These are phyloP conservation scores for Papiliotrema flavescens DNA, from an alignment of 1,284 basidiomycete genomes.

Conservation along the genomic window DNA sequence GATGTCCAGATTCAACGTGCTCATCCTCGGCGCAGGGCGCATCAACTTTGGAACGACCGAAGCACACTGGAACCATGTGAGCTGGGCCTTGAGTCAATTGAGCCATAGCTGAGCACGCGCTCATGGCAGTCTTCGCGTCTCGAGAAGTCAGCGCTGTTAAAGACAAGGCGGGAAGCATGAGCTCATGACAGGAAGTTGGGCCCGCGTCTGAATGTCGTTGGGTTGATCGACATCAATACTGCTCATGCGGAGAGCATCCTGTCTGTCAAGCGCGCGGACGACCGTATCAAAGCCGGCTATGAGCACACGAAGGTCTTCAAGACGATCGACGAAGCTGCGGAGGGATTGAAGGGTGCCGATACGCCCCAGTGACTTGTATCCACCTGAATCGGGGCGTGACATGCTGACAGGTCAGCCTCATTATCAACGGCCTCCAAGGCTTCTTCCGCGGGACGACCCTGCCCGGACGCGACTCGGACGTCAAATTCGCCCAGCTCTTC, in stretches of 20 bases:
- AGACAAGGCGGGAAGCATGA: too few relatives aligned
- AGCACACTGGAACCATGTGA: slow-evolving; percentile 26
- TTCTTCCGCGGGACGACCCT: slow-evolving; percentile 85
- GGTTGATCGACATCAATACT: slow-evolving; percentile 80
- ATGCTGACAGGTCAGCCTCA: slow-evolving; percentile 5
- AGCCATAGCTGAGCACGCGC: neutral
- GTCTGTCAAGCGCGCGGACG: slow-evolving; percentile 67
- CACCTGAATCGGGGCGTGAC: slow-evolving; percentile 48
- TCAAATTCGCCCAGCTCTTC: slow-evolving; percentile 79
- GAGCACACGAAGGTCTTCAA: slow-evolving; percentile 79
- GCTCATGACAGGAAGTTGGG: slow-evolving; percentile 63
- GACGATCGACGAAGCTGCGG: slow-evolving; percentile 63
- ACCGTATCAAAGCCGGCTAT: slow-evolving; percentile 87
- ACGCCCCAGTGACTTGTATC: slow-evolving; percentile 46
- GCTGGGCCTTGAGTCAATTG: neutral
- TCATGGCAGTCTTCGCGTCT: slow-evolving; percentile 13
- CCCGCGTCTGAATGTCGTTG: slow-evolving; percentile 85
- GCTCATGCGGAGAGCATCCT: slow-evolving; percentile 74
- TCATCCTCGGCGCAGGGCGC: slow-evolving; percentile 32
- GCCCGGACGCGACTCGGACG: slow-evolving; percentile 85
- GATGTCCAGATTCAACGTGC: slow-evolving; percentile 19
- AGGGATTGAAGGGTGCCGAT: slow-evolving; percentile 21
- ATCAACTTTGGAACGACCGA: slow-evolving; percentile 32
- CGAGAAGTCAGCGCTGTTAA: slow-evolving; percentile 10
- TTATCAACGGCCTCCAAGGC: slow-evolving; percentile 50